Evolutionary conservation across 2,329 filamentous ascomycete genomes (phyloP).

Genomic region (Arthrinium puccinioides): DNA sequence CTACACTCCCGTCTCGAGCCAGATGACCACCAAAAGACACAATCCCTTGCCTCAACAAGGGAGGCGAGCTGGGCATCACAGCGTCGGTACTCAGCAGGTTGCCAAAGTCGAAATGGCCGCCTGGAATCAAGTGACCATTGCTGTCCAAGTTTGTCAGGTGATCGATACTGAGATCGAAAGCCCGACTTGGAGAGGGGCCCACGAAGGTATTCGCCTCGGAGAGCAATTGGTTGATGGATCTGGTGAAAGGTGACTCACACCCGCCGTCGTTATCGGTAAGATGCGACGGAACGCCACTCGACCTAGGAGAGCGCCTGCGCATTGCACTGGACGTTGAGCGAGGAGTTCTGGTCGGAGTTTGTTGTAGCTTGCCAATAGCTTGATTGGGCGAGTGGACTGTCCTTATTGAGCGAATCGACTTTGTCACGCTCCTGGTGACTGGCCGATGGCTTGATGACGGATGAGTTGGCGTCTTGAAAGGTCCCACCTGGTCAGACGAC

Average conservation of each 20-base stretch:
- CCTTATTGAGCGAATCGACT: slow-evolving; percentile 42
- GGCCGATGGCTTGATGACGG: slow-evolving; percentile 54
- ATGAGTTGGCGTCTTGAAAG: slow-evolving; percentile 57
- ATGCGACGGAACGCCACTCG: slow-evolving; percentile 7
- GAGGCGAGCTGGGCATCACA: slow-evolving; percentile 41
- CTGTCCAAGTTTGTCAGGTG: slow-evolving; percentile 30
- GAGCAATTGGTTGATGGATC: slow-evolving; percentile 53
- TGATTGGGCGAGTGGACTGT: slow-evolving; percentile 38
- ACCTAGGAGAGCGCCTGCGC: slow-evolving; percentile 36
- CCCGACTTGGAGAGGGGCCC: slow-evolving; percentile 26
- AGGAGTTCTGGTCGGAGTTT: slow-evolving; percentile 39
- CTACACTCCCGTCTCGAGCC: slow-evolving; percentile 6
- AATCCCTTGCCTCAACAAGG: slow-evolving; percentile 20
- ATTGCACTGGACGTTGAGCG: slow-evolving; percentile 28
- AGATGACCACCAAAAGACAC: slow-evolving; percentile 14
- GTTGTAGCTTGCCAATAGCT: slow-evolving; percentile 25
- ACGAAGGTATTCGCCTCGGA: slow-evolving; percentile 45
- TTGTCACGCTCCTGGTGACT: slow-evolving; percentile 53
- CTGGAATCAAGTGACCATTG: slow-evolving; percentile 19
- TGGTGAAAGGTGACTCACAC: slow-evolving; percentile 7
- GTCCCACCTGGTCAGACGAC: slow-evolving; percentile 33
- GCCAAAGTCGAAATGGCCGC: slow-evolving; percentile 36
- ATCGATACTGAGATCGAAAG: slow-evolving; percentile 36
- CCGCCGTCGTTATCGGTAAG: slow-evolving; percentile 1
- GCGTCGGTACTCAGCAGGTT: slow-evolving; percentile 40